These are phyloP conservation scores for Aspergillus calidoustus DNA, from an alignment of 2,329 filamentous ascomycete genomes.

Conservation along the genomic window DNA sequence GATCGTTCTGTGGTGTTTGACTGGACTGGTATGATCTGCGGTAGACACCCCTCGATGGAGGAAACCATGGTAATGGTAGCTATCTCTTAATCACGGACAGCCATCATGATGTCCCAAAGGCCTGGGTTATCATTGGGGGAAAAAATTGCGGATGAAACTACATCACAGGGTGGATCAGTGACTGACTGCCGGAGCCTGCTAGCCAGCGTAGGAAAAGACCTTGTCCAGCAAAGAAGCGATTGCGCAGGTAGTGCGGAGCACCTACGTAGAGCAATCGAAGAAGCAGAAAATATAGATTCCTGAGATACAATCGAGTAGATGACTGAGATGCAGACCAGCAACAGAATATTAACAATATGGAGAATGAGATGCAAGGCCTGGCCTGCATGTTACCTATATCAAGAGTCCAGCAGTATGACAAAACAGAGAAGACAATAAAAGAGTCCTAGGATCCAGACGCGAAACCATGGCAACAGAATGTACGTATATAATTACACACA, in stretches of 20 bases:
- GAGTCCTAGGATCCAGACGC: constrained; percentile 10
- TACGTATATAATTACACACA: constrained; percentile 29
- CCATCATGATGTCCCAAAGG: no score
- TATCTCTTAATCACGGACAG: no score
- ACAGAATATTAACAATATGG: constrained; percentile 1
- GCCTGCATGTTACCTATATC: not conserved
- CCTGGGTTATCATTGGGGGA: no score
- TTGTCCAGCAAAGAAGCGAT: no score
- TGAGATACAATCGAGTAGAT: not conserved
- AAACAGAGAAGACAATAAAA: constrained; percentile 12
- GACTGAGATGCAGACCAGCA: not conserved
- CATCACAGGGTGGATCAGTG: not conserved
- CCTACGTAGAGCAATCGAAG: not conserved
- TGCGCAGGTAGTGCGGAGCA: not conserved
- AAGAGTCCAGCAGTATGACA: not conserved
- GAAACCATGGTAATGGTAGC: no score
- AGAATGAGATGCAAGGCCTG: not conserved
- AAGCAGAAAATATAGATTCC: no score
- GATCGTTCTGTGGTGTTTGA: no score
- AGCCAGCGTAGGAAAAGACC: not conserved
- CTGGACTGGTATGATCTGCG: not conserved
- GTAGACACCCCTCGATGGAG: no score
- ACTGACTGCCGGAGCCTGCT: not conserved
- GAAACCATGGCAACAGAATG: constrained; percentile 26
- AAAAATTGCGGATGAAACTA: no score